Evolutionary conservation across 805 yeast species (phyloP).

Genomic region (Hanseniaspora guilliermondii): DNA sequence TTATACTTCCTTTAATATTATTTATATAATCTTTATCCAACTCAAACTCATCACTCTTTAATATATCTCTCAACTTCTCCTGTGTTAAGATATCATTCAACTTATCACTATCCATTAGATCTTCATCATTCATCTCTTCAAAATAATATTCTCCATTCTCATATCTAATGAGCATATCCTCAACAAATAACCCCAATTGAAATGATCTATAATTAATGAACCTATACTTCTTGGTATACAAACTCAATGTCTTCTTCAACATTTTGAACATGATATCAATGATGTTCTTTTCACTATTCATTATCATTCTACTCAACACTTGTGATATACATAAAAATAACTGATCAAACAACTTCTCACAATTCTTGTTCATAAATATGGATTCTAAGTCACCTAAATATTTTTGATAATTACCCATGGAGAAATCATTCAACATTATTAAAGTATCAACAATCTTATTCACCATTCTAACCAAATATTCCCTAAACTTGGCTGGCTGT

Average conservation of each 20-base stretch:
- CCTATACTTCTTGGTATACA: background rate
- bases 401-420: background rate
- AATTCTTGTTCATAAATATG: background rate
- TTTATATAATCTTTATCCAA: background rate
- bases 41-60: background rate
- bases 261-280: background rate
- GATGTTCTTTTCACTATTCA: background rate
- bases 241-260: background rate
- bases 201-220: background rate
- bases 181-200: background rate
- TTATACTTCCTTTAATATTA: background rate
- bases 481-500: background rate
- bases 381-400: constrained; percentile 4
- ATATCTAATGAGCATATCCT: background rate
- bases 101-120: background rate
- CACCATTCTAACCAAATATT: background rate
- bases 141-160: background rate
- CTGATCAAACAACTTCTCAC: background rate
- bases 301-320: background rate
- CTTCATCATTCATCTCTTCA: no score
- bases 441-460: background rate
- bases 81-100: background rate
- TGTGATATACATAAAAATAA: background rate
- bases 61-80: background rate
- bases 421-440: background rate